Evolutionary conservation across 148 eudicot species (phyloP), one percentile per base, ranked within the genome.

Genomic region (Rhododendron williamsianum): DNA sequence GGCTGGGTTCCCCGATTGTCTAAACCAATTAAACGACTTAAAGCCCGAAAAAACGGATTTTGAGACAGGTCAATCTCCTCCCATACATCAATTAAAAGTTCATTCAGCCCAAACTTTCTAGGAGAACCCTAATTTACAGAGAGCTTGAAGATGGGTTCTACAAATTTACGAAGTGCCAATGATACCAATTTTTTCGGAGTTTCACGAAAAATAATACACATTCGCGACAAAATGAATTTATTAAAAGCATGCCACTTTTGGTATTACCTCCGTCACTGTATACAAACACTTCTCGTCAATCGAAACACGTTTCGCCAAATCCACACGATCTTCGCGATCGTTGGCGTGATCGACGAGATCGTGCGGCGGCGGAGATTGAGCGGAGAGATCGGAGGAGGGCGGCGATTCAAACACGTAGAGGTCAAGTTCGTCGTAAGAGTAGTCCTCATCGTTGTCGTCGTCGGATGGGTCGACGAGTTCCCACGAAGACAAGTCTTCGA

Each of bases 401-500:
- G 51, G 65, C 43, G 82, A 80, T 45, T 77, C 84, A n/a, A 81
- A 11, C 41, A 38, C 87, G 16, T 27, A 67, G 77, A 69, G 38
- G 19, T 45, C 78, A 21, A 71, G 38, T 38, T 25, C 69, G 25
- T 71, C 84, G 4, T 54, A 41, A 9, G 83, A 78, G 80, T 30
- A 67, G 83, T 84, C 87, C 9, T 25, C n/a, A 1, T 58, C 63
- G 35, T 80, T 74, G 1, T 86, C 76, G 3, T 76, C 89, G 33
- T 76, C 83, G 85, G 91, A 90, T 3, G 87, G 89, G 6, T 88
- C 45, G 85, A 92, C 11, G 79, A 91, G 81, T 60, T 89, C 94
- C 94, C 94, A 92, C 11, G 89, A 85, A 79, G 85, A 89, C 3
- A 91, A 51, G 19, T 91, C 89, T 8, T 92, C 93, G 3, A 48